Evolutionary conservation across 2,329 filamentous ascomycete species (phyloP), one percentile per base, ranked within the genome.

Genomic region (Rhinocladiella mackenziei): DNA sequence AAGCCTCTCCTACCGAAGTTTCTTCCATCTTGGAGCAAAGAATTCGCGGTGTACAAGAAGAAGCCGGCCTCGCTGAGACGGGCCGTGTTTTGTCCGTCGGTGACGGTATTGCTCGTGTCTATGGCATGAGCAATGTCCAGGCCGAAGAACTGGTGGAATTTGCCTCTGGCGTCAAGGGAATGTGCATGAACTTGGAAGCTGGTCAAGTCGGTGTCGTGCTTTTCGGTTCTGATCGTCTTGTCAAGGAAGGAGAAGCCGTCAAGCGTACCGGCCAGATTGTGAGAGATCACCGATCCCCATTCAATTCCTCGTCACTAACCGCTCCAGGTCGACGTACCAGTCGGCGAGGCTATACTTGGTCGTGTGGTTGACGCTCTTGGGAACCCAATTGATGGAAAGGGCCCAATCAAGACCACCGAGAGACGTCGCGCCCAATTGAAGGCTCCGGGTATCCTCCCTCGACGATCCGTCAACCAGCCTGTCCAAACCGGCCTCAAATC

Each of bases 151-250:
- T 98, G 71, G 92, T 98, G 70, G 92, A 98, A 89, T 98, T 98
- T 79, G 88, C 92, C 66, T 98, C 92, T 59, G 92, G 92, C 73
- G 92, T 97, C 75, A 97, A 97, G 84, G 92, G 92, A 74, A 98
- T 98, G 92, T 97, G 91, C 87, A 97, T 98, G 91, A 98, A 98
- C 86, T 84, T 98, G 76, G 92, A 98, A 79, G 92, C 92, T 74
- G 92, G 92, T 73, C 92, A 97, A 77, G 92, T 98, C 77, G 92
- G 92, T 95, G 89, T 98, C 67, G 92, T 98, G 82, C 82, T 98
- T 68, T 98, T 98, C 82, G 92, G 92, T 84, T 97, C 92, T 68
- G 92, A 98, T 78, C 89, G 92, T 89, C 81, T 96, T 65, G 92
- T 98, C 83, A 92, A 88, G 81, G 92, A 98, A 77, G 92, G 92